phyloP scores from a whole-genome alignment of 2,329 filamentous ascomycete species.

The Orbilia brochopaga region DNA sequence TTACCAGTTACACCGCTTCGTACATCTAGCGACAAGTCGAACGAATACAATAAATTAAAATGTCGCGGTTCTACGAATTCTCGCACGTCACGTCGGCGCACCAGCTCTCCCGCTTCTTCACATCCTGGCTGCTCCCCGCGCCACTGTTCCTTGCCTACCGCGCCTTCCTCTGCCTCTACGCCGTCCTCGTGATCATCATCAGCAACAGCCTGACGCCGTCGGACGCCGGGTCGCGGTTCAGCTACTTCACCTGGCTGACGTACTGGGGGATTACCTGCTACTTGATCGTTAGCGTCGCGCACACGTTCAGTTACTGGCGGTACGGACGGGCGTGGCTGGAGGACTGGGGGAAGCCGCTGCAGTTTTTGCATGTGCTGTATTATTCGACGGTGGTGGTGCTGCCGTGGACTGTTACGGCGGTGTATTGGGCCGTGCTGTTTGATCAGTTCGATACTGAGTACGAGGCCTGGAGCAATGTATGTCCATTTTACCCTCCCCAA shows the following conservation, averaged over 20 bases:
- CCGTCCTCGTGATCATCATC: conserved; percentile 73
- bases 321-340: conserved; percentile 64
- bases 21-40: too few relatives aligned
- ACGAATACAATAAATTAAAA: conserved; percentile 4
- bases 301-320: conserved; percentile 70
- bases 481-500: conserved; percentile 40
- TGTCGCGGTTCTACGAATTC: conserved; percentile 39
- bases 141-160: conserved; percentile 67
- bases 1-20: too few relatives aligned
- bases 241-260: conserved; percentile 80
- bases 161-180: conserved; percentile 65
- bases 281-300: conserved; percentile 64
- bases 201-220: conserved; percentile 68
- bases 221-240: conserved; percentile 68
- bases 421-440: conserved; percentile 73
- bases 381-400: conserved; percentile 69
- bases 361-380: conserved; percentile 69
- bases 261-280: conserved; percentile 87
- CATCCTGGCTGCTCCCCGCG: conserved; percentile 79
- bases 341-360: conserved; percentile 67
- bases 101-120: conserved; percentile 67
- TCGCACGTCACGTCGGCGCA: conserved; percentile 59
- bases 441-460: conserved; percentile 62
- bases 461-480: conserved; percentile 64
- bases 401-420: conserved; percentile 72